Conservation (phyloP, 805 yeast genomes). For the Saturnispora halmiae region DNA sequence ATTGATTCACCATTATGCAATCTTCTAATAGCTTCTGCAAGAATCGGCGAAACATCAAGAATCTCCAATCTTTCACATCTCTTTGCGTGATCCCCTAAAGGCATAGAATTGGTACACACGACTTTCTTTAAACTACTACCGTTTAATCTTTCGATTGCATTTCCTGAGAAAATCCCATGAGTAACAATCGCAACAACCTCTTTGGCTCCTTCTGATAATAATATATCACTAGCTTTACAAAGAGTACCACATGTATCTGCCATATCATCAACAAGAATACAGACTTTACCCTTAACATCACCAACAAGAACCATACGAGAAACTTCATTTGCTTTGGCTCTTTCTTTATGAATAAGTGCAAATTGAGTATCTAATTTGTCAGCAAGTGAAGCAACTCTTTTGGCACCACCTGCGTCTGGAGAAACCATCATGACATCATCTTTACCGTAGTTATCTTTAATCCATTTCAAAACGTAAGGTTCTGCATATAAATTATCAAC, state of each 20-base stretch:
- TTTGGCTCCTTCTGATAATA: constrained; percentile 71
- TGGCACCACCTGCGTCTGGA: constrained; percentile 99
- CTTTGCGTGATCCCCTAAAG: constrained; percentile 55
- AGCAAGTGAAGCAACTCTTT: constrained; percentile 90
- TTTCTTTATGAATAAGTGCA: constrained; percentile 93
- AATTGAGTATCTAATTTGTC: constrained; percentile 86
- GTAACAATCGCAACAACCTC: constrained; percentile 90
- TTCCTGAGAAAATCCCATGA: constrained; percentile 87
- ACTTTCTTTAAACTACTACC: constrained; percentile 59
- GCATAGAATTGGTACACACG: constrained; percentile 91
- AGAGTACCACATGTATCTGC: constrained; percentile 98
- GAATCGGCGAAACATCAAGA: constrained; percentile 74
- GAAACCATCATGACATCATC: constrained; percentile 77
- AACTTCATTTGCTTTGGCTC: constrained; percentile 92
- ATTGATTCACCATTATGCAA: constrained; percentile 95
- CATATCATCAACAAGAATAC: constrained; percentile 91
- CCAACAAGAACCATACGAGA: constrained; percentile 94
- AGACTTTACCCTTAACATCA: constrained; percentile 74
- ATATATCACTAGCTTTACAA: constrained; percentile 86
- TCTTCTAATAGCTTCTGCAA: constrained; percentile 92
- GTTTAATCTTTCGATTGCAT: constrained; percentile 67
- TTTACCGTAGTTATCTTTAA: constrained; percentile 49
- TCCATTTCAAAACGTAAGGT: constrained; percentile 78
- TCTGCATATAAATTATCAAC: constrained; percentile 95
- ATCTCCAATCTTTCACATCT: constrained; percentile 63